A percentile compares a stretch with the other conserved stretches of the same genome.
phyloP scores from a whole-genome alignment of 1,284 basidiomycete genomes.

The Fomitopsis pinicola region DNA sequence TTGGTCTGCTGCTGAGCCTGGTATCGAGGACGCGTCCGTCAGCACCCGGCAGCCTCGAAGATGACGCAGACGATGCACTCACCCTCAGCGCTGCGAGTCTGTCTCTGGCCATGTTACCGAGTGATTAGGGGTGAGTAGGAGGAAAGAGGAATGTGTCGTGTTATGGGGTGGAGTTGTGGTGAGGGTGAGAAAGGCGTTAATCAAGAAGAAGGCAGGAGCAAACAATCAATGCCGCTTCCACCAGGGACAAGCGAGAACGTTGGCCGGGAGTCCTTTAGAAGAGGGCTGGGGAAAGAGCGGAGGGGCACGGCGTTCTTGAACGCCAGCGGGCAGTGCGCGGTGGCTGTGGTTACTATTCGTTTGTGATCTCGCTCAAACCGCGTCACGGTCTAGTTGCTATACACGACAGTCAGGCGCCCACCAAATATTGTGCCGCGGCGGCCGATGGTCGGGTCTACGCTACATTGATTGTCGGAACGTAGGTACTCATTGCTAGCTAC shows the following conservation, averaged over 20 bases:
- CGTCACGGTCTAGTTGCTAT: neutral
- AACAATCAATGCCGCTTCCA: slow-evolving; percentile 30
- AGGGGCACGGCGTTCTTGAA: slow-evolving; percentile 4
- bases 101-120: slow-evolving; percentile 66
- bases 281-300: slow-evolving; percentile 9
- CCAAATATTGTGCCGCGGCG: neutral
- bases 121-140: slow-evolving; percentile 13
- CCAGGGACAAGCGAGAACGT: slow-evolving; percentile 12
- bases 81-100: slow-evolving; percentile 82
- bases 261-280: slow-evolving; percentile 9
- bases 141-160: slow-evolving; percentile 13
- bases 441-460: neutral
- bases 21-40: neutral
- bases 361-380: slow-evolving; percentile 1
- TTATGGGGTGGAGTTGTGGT: neutral
- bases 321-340: slow-evolving; percentile 5
- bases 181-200: slow-evolving; percentile 3
- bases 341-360: slow-evolving; percentile 4
- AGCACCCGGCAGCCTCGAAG: neutral
- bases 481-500: neutral
- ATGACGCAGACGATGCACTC: slow-evolving; percentile 12
- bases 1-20: slow-evolving; percentile 66
- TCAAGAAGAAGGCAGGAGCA: slow-evolving; percentile 9
- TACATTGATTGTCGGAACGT: neutral
- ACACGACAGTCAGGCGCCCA: neutral